Evolutionary conservation across 306 rosid species (phyloP).

Genomic region (Rosa lucieae): DNA sequence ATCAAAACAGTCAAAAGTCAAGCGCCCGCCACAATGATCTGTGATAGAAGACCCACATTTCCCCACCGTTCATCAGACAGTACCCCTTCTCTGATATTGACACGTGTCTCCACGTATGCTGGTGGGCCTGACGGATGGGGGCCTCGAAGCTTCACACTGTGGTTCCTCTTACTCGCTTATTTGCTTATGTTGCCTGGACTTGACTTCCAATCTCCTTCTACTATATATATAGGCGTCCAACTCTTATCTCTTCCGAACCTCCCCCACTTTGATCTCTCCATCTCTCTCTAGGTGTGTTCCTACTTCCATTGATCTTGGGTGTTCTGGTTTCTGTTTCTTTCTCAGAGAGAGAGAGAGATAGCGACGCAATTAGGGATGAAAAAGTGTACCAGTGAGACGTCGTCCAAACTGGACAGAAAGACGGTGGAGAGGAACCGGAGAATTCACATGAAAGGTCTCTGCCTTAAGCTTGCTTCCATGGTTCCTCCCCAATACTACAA

Average conservation of each 20-base stretch:
- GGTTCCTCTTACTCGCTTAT: constrained; percentile 2
- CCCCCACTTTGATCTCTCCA: neutral
- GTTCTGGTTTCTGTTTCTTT: neutral
- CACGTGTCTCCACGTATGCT: neutral
- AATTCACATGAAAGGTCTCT: constrained; percentile 69
- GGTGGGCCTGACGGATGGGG: neutral
- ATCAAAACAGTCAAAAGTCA: neutral
- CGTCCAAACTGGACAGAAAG: constrained; percentile 59
- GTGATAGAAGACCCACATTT: too few species aligned
- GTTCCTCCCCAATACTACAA: constrained; percentile 47
- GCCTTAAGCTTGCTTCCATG: constrained; percentile 56
- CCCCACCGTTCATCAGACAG: neutral
- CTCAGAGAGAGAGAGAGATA: neutral
- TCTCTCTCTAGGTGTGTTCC: neutral
- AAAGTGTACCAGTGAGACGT: constrained; percentile 12
- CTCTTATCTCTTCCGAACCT: neutral
- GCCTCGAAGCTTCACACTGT: neutral
- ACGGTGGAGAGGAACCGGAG: constrained; percentile 67
- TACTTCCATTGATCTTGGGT: neutral
- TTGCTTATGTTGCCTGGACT: neutral
- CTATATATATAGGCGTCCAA: neutral
- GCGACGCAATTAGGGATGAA: constrained; percentile 22
- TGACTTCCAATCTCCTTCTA: neutral
- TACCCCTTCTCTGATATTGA: neutral
- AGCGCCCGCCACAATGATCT: neutral